Percentiles rank a stretch among this genome's conserved stretches.
These are phyloP conservation scores for Eucalyptus tenuipes DNA, from an alignment of 345 rosid species.

Conservation along the genomic window DNA sequence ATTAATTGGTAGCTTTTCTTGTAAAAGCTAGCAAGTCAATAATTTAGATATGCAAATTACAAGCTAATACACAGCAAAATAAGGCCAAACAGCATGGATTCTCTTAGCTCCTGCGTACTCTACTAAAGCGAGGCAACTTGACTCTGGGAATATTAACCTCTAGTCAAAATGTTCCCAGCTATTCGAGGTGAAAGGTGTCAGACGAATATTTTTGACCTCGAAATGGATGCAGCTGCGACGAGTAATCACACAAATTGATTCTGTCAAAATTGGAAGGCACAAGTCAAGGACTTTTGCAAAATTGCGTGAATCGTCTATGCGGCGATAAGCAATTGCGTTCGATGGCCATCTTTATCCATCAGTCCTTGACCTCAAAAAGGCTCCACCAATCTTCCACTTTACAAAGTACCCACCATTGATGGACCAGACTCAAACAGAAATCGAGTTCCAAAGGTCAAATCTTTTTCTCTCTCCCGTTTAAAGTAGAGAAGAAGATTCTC, in stretches of 20 bases:
- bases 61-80: not conserved
- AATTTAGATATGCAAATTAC: not conserved
- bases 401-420: conserved; percentile 1
- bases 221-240: not conserved
- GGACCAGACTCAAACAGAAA: not conserved
- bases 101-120: not conserved
- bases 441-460: not conserved
- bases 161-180: not conserved
- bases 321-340: not conserved
- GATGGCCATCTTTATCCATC: not conserved
- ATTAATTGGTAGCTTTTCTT: not conserved
- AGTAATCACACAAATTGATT: not conserved
- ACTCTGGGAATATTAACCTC: not conserved
- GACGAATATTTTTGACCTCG: not conserved
- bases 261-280: not conserved
- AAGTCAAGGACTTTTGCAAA: not conserved
- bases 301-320: not conserved
- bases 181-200: not conserved
- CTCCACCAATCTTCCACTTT: not conserved
- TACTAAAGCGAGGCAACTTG: not conserved
- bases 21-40: not conserved
- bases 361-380: not conserved
- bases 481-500: not conserved
- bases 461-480: not conserved
- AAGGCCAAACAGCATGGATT: not conserved